Evolutionary conservation across 495 filamentous ascomycete species (phyloP).

Genomic region (Xylaria palmicola): DNA sequence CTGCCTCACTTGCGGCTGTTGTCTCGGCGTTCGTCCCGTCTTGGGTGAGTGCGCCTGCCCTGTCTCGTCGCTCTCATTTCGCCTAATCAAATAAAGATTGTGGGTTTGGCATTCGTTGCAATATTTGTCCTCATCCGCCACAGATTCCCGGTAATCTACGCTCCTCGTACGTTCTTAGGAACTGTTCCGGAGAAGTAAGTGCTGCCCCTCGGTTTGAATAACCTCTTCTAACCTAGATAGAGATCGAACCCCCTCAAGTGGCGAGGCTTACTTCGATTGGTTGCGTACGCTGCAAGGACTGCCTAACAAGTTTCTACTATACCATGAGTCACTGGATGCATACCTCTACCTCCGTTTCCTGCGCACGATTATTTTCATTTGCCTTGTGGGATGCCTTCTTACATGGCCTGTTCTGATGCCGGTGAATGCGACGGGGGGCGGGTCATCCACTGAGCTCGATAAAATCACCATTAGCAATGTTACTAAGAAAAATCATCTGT

Average conservation of each 20-base stretch:
- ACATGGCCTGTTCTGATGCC: slow-evolving; percentile 79
- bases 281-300: slow-evolving; percentile 60
- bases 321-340: slow-evolving; percentile 68
- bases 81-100: slow-evolving; percentile 10
- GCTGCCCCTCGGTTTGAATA: neutral
- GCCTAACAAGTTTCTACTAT: slow-evolving; percentile 60
- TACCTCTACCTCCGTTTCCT: slow-evolving; percentile 84
- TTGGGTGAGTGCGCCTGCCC: slow-evolving; percentile 19
- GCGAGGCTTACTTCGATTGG: slow-evolving; percentile 52
- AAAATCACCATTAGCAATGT: slow-evolving; percentile 68
- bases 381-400: slow-evolving; percentile 67
- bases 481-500: slow-evolving; percentile 49
- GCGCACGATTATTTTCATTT: slow-evolving; percentile 64
- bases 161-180: slow-evolving; percentile 30
- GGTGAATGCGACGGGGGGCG: slow-evolving; percentile 70
- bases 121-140: slow-evolving; percentile 28
- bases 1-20: slow-evolving; percentile 28
- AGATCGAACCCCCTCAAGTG: slow-evolving; percentile 25
- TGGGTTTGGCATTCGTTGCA: slow-evolving; percentile 24
- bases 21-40: slow-evolving; percentile 29
- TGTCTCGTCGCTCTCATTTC: neutral
- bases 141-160: slow-evolving; percentile 28
- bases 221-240: slow-evolving; percentile 18
- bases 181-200: slow-evolving; percentile 32
- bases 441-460: slow-evolving; percentile 59